Conservation (phyloP, 352 stramenopile species). For the Phytophthora meadii region DNA sequence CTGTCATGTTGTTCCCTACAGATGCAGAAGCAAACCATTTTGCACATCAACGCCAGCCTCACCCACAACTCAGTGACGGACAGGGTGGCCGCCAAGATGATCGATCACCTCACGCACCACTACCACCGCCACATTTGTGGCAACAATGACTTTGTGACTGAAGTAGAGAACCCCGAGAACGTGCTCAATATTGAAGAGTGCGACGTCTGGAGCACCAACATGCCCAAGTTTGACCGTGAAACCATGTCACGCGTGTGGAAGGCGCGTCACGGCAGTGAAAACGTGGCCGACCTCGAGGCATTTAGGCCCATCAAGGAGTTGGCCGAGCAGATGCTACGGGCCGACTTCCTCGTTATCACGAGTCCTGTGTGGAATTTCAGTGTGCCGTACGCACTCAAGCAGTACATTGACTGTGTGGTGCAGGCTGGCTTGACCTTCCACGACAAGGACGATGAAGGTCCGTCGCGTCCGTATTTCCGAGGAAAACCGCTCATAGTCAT, state of each 20-base stretch:
- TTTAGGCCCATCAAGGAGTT: conserved; percentile 73
- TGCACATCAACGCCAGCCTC: conserved; percentile 85
- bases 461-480: conserved; percentile 65
- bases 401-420: conserved; percentile 86
- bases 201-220: conserved; percentile 65
- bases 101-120: conserved; percentile 77
- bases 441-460: conserved; percentile 65
- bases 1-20: background rate
- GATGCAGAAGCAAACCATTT: conserved; percentile 69
- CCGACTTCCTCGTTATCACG: conserved; percentile 82
- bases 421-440: conserved; percentile 75
- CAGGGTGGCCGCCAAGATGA: conserved; percentile 68
- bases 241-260: conserved; percentile 76
- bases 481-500: conserved; percentile 74
- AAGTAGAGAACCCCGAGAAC: conserved; percentile 41
- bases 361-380: conserved; percentile 83
- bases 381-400: conserved; percentile 81
- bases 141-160: conserved; percentile 11
- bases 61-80: conserved; percentile 75
- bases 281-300: conserved; percentile 59
- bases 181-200: conserved; percentile 75
- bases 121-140: conserved; percentile 62
- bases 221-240: conserved; percentile 78
- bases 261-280: conserved; percentile 65
- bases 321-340: conserved; percentile 65